phyloP scores from a whole-genome alignment of 352 stramenopile species.

The Pythium dissotocum region DNA sequence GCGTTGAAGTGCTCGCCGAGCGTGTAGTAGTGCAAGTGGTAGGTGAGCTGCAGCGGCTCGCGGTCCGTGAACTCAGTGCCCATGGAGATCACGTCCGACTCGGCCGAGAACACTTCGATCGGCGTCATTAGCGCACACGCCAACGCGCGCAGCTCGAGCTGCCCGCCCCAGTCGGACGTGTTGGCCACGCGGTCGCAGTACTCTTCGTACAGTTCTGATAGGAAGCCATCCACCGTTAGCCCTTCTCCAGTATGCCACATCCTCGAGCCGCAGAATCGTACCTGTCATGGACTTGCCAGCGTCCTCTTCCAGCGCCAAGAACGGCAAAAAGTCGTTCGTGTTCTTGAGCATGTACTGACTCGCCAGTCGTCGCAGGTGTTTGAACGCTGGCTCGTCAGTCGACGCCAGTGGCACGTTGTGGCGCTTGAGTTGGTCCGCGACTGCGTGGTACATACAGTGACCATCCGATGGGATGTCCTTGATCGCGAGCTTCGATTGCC shows the following conservation, averaged over 20 bases:
- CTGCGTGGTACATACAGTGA: constrained; percentile 97
- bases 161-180: constrained; percentile 95
- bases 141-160: constrained; percentile 95
- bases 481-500: constrained; percentile 65
- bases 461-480: constrained; percentile 95
- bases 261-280: constrained; percentile 11
- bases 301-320: constrained; percentile 77
- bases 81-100: constrained; percentile 89
- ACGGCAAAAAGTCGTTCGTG: constrained; percentile 91
- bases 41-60: constrained; percentile 90
- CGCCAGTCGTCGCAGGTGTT: constrained; percentile 69
- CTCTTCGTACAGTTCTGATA: constrained; percentile 74
- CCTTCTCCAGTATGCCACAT: neutral
- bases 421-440: constrained; percentile 90
- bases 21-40: constrained; percentile 98
- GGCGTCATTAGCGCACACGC: constrained; percentile 78
- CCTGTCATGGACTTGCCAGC: constrained; percentile 36
- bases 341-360: constrained; percentile 82
- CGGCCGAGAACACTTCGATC: constrained; percentile 93
- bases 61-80: constrained; percentile 74
- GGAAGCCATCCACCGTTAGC: neutral
- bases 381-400: constrained; percentile 45
- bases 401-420: constrained; percentile 34
- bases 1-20: constrained; percentile 99
- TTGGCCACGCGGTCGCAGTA: constrained; percentile 92